These are phyloP conservation scores for Epithele typhae DNA, from an alignment of 768 basidiomycete genomes.

Conservation along the genomic window DNA sequence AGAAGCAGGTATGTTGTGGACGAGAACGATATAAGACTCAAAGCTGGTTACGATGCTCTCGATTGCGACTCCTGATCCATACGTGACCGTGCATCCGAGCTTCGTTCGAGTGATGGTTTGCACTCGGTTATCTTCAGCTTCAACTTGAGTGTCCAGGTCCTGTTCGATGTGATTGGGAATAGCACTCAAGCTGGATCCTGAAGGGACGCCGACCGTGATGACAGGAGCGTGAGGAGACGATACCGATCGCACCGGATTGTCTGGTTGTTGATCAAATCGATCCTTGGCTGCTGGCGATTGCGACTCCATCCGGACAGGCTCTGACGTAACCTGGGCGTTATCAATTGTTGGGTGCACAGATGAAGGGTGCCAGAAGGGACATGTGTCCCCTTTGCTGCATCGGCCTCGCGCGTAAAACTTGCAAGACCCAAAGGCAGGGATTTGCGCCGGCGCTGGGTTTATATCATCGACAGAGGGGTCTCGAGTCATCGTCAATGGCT, in stretches of 20 bases:
- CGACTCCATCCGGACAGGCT: background rate
- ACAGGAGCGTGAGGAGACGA: too few species aligned
- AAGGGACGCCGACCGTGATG: too few species aligned
- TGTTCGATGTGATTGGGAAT: background rate
- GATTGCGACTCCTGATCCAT: slow-evolving; percentile 30
- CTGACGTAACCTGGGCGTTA: background rate
- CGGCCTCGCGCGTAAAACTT: background rate
- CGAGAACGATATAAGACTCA: slow-evolving; percentile 34
- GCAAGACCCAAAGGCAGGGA: background rate
- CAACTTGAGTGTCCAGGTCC: background rate
- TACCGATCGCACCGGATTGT: too few species aligned
- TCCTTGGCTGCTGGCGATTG: too few species aligned
- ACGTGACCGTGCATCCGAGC: slow-evolving; percentile 30
- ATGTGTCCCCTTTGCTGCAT: background rate
- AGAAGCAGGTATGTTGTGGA: slow-evolving; percentile 37
- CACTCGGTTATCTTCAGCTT: background rate
- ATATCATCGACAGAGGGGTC: too few species aligned
- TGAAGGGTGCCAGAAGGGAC: too few species aligned
- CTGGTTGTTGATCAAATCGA: too few species aligned
- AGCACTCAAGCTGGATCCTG: too few species aligned
- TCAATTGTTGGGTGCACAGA: background rate
- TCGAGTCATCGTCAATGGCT: too few species aligned
- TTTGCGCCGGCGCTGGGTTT: background rate
- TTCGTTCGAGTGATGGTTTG: slow-evolving; percentile 18
- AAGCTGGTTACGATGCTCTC: slow-evolving; percentile 31